A percentile compares a stretch with the other conserved stretches of the same genome.
phyloP scores from a whole-genome alignment of 1,139 yeast species.

The Hyphopichia khmerensis region DNA sequence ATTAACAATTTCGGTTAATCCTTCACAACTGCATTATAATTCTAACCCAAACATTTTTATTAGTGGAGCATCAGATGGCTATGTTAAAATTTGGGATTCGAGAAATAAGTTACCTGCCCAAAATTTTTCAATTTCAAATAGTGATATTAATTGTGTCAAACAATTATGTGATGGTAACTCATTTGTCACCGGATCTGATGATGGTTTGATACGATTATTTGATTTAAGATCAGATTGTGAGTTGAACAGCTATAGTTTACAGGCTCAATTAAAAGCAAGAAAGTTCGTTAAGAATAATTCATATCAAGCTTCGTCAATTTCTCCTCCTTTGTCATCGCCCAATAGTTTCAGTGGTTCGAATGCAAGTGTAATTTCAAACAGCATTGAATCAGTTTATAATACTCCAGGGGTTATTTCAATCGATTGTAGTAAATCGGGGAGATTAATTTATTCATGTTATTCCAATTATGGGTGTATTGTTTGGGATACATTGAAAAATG shows the following conservation, averaged over 20 bases:
- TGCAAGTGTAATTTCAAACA: constrained; percentile 1
- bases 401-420: constrained; percentile 67
- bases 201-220: constrained; percentile 68
- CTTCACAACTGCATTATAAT: constrained; percentile 3
- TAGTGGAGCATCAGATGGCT: constrained; percentile 77
- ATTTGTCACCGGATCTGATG: constrained; percentile 74
- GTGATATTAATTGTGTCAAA: constrained; percentile 66
- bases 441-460: constrained; percentile 73
- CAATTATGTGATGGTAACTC: constrained; percentile 73
- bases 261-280: constrained; percentile 16
- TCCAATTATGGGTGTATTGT: constrained; percentile 72
- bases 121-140: constrained; percentile 58
- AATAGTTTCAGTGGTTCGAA: constrained; percentile 1
- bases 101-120: constrained; percentile 56
- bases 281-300: constrained; percentile 4
- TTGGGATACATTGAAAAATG: constrained; percentile 75
- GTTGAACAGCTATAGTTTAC: constrained; percentile 51
- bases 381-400: constrained; percentile 38
- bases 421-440: constrained; percentile 74
- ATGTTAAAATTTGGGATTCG: constrained; percentile 70
- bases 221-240: constrained; percentile 81
- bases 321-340: neutral
- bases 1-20: constrained; percentile 46
- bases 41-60: constrained; percentile 43
- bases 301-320: neutral